Base-by-base conservation (phyloP, 208 protist genomes). In the Acanthamoeba polyphaga region DNA sequence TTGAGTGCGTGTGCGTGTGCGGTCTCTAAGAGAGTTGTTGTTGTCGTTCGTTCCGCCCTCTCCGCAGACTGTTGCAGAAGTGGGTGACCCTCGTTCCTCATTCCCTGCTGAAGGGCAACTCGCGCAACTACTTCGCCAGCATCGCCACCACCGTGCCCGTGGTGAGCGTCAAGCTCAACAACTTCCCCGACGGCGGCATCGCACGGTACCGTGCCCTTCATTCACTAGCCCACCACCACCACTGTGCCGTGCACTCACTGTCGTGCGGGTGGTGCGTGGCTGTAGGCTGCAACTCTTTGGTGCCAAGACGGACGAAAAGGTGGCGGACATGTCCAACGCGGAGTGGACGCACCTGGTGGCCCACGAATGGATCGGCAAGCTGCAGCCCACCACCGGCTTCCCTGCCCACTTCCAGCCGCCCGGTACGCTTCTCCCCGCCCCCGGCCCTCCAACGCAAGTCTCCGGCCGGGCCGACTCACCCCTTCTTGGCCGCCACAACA, bases 121-220 rank as follows among this genome's bases (percentile, higher is more conserved):
- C 87, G 60, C 51, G 87, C 29, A 92, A 92, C 49, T 92, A 92
- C 43, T 92, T 92, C 27, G 32, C 55, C 15, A 92, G 60, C 60
- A 76, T 92, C 24, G 38, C 38, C 60, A 92, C 87, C 2, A 92
- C 34, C 29, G 62, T 92, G 38, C 60, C 87, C 22, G 87, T 92
- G 55, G 24, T 51, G 24, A 24, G 17, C 64, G 38, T 92, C 43
- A n/a, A 46, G 17, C 60, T 92, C 34, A 76, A 74, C 64, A 92
- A 74, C 87, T 92, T 53, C 62, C 87, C 87, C 38, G 87, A 92
- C 27, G 87, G 87, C 2, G 87, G 87, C 55, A 92, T 92, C 38
- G 87, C 87, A 49, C 80, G 80, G n/a, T 72, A 27, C 29, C 13
- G 9, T 9, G 66, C 9, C 22, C 66, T 27, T 38, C 38, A 38